Base-by-base conservation (phyloP, 768 basidiomycete genomes). In the Cubamyces lactineus region DNA sequence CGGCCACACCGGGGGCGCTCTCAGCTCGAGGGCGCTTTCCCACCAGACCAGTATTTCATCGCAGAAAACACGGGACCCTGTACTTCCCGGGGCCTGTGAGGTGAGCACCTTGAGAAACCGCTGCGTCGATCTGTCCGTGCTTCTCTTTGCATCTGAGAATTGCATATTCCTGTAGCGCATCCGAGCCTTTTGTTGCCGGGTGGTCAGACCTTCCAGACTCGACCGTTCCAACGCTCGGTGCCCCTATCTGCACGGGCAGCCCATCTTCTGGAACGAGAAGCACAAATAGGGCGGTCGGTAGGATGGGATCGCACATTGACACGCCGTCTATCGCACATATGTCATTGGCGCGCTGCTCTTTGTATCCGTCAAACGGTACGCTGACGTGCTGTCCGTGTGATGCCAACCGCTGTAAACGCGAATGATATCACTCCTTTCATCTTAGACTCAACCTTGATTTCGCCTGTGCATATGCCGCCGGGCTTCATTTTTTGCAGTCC, bases 121-220 rank as follows among this genome's bases (percentile, higher is more conserved):
- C 26, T 8, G 17, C 23, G 57, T 58, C 57, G 48, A 50, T 58
- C 57, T 42, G 24, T 41, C 39, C 38, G 41, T 58, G 12, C n/a
- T 46, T 46, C 19, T 46, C 45, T 23, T 39, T 49, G 21, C 19
- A 30, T 15, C 21, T 8, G 3, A 12, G 19, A 41, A 13, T 30
- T 50, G 24, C 15, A 15, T 34, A 8, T 46, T 56, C 43, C 30
- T 41, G 43, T 28, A 34, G 15, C 54, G 24, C 21, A 17, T 13
- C n/a, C 13, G 52, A 15, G 13, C n/a, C 15, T 19, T 41, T 24
- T 42, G 16, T 46, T 30, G n/a, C 26, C 53, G 16, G 24, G 34
- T 21, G 21, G 38, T 15, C 54, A 39, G 40, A 17, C 19, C 16
- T 50, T 15, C 38, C 38, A 41, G 40, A 28, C 48, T 50, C 43